Evolutionary conservation across 441 rosid genomes (phyloP), one percentile per base, ranked within the genome.

Genomic region (Corymbia citriodora): DNA sequence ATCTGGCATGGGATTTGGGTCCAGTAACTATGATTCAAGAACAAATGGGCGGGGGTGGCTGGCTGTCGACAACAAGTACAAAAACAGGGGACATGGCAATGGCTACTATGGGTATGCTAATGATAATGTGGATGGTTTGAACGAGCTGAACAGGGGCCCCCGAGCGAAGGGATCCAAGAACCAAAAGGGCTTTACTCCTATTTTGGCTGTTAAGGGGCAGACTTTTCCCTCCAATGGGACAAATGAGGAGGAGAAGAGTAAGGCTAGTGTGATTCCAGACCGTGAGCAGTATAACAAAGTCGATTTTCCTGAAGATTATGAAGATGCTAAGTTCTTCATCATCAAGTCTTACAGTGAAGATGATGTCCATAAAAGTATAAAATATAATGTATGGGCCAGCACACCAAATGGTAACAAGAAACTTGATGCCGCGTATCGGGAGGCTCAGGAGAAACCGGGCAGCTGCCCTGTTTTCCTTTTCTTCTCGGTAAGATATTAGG

Each of bases 271-370:
- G 59, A 90, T 91, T 92, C 97, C 97, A 52, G 96, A 95, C 74
- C 88, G 92, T 36, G 97, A 96, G 81, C 96, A 90, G 90, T 97
- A 97, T 91, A 98, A 98, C 91, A 92, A 79, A 90, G 94, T 92
- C 70, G 98, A 98, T 92, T 96, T 98, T 79, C 95, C 96, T 4
- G 97, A 92, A 90, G 95, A 94, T 3, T 95, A 95, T 81, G 49
- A 83, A 2, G 94, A 96, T 90, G 99, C 99, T 48, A 97, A 96
- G 91, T 96, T 96, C 94, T 98, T 96, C 91, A 92, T 98, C 40
- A 97, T 98, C 88, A 98, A 98, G 95, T 98, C 99, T 1, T 98
- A 97, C 88, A 98, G 99, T 29, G 99, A 98, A 91, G 99, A 98
- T 93, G 99, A 97, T 93, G 96, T 98, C 65, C 99, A 98, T 90